Evolutionary conservation across 176 grass and related monocot genomes (phyloP), one percentile per base, ranked within the genome.

Genomic region (Avena sativa): DNA sequence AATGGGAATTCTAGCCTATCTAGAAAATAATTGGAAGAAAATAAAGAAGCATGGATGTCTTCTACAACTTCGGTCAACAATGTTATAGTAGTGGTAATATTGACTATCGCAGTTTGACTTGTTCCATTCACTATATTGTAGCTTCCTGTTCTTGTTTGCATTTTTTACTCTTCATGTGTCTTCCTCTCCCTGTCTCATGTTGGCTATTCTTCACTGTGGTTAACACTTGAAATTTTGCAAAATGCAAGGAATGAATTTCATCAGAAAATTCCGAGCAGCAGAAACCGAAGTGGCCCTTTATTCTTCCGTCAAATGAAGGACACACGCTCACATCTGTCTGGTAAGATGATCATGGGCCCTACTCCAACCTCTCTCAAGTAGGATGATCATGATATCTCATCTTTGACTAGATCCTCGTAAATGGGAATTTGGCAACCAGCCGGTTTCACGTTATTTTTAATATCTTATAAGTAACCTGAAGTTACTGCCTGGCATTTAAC

Each of bases 271-370:
- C 78, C 77, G 65, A 74, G 82, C 84, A 83, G 85, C 80, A 99
- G 93, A 72, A 96, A 93, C 76, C 60, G 73, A 67, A 99, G 94
- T 90, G 94, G 94, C 73, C 90, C 90, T 66, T 71, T 98, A 59
- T 84, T 88, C 19, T 86, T 83, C 80, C 76, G 64, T 51, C 90
- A 93, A 79, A 89, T 93, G 78, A 99, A 89, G 89, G 94, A 96
- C 78, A 21, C 79, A 69, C 71, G 51, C 1, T 79, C 88, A 57
- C 44, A 86, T 92, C 26, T 86, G 67, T 76, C 92, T 72, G 93
- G 96, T 98, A 93, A 85, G 66, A 77, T 82, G 65, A 84, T 59
- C 46, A 19, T 78, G 63, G 51, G 8, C 20, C 40, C 73, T 57
- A 21, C 34, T 36, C 58, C 20, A 47, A 64, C 51, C n/a, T 79